Percentiles rank a stretch among this genome's conserved stretches.
These are phyloP conservation scores for Geranomyces michiganensis DNA, from an alignment of 192 early-diverging fungal genomes.

Conservation along the genomic window DNA sequence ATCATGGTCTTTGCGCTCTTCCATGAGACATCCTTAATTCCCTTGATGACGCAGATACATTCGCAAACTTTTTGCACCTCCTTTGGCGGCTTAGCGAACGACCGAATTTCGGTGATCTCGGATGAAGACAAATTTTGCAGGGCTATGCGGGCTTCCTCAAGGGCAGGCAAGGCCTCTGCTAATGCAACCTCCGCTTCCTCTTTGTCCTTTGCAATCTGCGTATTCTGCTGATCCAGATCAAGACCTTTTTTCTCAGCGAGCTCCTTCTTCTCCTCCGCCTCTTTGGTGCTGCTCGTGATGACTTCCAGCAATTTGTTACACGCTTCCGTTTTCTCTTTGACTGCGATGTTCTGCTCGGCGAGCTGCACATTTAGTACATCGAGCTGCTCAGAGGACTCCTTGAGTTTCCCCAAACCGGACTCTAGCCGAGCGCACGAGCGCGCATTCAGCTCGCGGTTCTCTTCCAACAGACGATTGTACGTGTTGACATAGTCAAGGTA, in stretches of 20 bases:
- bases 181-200: constrained; percentile 68
- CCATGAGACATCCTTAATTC: constrained; percentile 68
- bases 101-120: constrained; percentile 65
- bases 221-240: constrained; percentile 56
- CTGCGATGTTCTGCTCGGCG: constrained; percentile 65
- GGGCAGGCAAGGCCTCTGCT: constrained; percentile 60
- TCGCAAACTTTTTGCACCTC: constrained; percentile 70
- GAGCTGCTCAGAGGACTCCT: constrained; percentile 61
- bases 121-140: constrained; percentile 59
- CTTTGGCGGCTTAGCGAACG: constrained; percentile 65
- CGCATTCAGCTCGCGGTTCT: constrained; percentile 60
- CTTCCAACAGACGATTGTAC: constrained; percentile 58
- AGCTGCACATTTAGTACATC: constrained; percentile 63
- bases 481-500: constrained; percentile 66
- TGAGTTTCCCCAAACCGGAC: constrained; percentile 59
- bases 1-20: constrained; percentile 68
- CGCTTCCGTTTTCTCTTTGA: constrained; percentile 64
- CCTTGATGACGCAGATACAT: constrained; percentile 66
- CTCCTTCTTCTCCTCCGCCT: constrained; percentile 65
- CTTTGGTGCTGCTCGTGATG: constrained; percentile 61
- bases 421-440: constrained; percentile 57
- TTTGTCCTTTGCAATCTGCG: constrained; percentile 69
- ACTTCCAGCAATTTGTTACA: constrained; percentile 67
- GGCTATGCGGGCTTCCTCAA: constrained; percentile 60
- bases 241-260: constrained; percentile 60